Base-by-base conservation (phyloP, 163 green algal species). In the Prototheca cutis region DNA sequence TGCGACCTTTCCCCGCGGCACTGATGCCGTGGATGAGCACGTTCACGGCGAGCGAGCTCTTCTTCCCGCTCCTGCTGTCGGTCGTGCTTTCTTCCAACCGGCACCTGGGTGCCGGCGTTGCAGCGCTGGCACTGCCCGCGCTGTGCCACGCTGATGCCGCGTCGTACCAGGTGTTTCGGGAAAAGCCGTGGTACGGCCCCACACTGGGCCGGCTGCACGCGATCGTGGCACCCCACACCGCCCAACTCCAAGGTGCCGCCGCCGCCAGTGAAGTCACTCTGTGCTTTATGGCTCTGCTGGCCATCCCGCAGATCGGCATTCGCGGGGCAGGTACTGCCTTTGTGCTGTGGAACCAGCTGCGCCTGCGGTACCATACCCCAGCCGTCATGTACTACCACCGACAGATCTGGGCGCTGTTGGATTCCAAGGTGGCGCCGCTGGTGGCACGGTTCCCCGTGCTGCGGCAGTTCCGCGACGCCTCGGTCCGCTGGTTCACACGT, bases 291-390 rank as follows among this genome's bases (percentile, higher is more conserved):
- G 29, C 52, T 13, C 7, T 23, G 29, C 29, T 58, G 27, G 15
- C 29, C 52, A 30, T 40, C 10, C 4, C 45, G 23, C 21, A 30
- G 2, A 17, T 27, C 7, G 52, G 52, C 52, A 48, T 58, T 30
- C 52, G 52, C 52, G 52, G 52, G 19, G 52, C 29, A 17, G 52
- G 52, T 21, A 58, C 52, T 18, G 52, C 52, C 52, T 58, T 40
- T 40, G 52, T 58, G 29, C 28, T 58, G 18, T 58, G 52, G 52
- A 58, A 58, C 52, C 52, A 58, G 52, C 27, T 58, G 29, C 7
- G 17, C 7, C 6, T 40, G 17, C 52, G 52, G 7, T 45, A 28
- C 30, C 13, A 58, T 4, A 10, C 13, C 29, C 29, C 5, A 15
- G 10, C 24, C 18, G 8, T 19, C 10, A 30, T 4, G 28, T 30